Percentiles rank a stretch among this genome's conserved stretches.
phyloP scores from a whole-genome alignment of 257 asterid species.

The Ballota nigra region DNA sequence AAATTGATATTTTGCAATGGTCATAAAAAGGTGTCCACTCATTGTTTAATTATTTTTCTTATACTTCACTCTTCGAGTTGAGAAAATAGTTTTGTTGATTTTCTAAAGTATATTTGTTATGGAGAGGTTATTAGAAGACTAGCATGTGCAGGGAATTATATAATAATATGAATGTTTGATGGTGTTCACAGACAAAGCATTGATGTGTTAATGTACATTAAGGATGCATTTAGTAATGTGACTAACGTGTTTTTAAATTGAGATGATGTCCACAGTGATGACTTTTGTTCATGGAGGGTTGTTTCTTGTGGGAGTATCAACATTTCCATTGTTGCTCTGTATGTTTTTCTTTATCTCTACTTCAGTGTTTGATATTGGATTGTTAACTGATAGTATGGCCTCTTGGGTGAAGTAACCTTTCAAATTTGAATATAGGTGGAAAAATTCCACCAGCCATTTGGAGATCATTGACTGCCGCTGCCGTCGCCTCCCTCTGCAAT shows the following conservation, averaged over 20 bases:
- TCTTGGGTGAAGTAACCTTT: constrained; percentile 62
- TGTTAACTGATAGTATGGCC: neutral
- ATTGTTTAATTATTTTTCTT: too few relatives aligned
- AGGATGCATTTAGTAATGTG: constrained; percentile 80
- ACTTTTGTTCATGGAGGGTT: constrained; percentile 93
- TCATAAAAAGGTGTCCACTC: too few relatives aligned
- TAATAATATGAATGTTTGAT: neutral
- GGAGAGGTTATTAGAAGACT: too few relatives aligned
- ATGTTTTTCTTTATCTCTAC: constrained; percentile 22
- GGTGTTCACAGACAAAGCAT: constrained; percentile 57
- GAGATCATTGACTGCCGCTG: too few relatives aligned
- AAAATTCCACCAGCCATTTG: constrained; percentile 86
- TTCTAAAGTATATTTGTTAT: too few relatives aligned
- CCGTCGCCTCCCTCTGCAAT: too few relatives aligned
- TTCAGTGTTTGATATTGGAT: too few relatives aligned
- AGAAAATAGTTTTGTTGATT: too few relatives aligned
- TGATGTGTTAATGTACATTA: constrained; percentile 81
- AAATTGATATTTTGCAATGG: too few relatives aligned
- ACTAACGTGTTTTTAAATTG: constrained; percentile 80
- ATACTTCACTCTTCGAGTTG: too few relatives aligned
- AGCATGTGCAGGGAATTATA: too few relatives aligned
- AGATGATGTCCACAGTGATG: constrained; percentile 76
- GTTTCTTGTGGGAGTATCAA: constrained; percentile 71
- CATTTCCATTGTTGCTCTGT: constrained; percentile 84
- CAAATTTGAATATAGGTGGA: constrained; percentile 84